Evolutionary conservation across 192 early-diverging fungal genomes (phyloP), one percentile per base, ranked within the genome.

Genomic region (Backusella tuberculispora): DNA sequence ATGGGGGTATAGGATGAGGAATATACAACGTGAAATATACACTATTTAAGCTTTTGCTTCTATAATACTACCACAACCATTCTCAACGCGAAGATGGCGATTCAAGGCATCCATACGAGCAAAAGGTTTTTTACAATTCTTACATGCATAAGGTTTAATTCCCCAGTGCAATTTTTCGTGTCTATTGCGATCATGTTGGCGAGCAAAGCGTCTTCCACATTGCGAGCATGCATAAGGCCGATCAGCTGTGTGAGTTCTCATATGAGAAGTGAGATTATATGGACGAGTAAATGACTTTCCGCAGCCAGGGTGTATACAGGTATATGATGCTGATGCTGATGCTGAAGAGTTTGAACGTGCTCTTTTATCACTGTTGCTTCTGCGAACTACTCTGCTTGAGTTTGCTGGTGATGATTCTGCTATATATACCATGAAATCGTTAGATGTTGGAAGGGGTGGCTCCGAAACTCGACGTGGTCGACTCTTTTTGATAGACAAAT

Each of bases 151-250:
- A 15, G 90, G 91, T 79, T 90, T 90, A 67, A 89, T 84, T 26
- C 91, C 91, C 40, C 87, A 88, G 56, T 95, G 93, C 26, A 93
- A 78, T 75, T 90, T 91, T 79, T 88, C 85, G 72, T 94, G 93
- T 24, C 96, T 88, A 78, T 95, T 97, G 66, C 95, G 84, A 76
- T 97, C 96, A 75, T 97, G 95, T 77, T 95, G 92, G 5, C 96
- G 88, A 24, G 95, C 91, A 85, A 98, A 98, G 10, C 87, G 82
- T 40, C 89, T 85, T 3, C 89, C 83, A 82, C 96, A 98, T 60
- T 86, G 83, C 40, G 83, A 76, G 84, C 89, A 91, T 29, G 71
- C 93, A 96, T 60, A 92, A 34, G 93, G 93, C 2, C 92, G 88
- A 73, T 92, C 89, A n/a, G 87, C 83, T 53, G 91, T 89, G 79